Evolutionary conservation across 768 basidiomycete species (phyloP).

Genomic region (Leccinum rimulosum): DNA sequence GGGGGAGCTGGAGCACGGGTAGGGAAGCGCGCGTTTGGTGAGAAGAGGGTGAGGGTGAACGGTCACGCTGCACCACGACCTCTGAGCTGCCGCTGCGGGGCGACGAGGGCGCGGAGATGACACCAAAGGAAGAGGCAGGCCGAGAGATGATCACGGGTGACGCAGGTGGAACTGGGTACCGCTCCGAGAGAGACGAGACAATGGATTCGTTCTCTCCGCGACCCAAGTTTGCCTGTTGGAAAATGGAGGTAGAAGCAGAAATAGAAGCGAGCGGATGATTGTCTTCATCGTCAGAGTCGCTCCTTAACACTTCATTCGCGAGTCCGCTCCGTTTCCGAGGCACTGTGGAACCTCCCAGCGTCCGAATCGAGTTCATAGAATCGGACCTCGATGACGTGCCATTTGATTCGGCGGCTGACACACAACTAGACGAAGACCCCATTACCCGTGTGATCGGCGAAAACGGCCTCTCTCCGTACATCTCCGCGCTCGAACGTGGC

Average conservation of each 20-base stretch:
- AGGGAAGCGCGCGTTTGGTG: neutral
- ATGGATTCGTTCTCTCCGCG: conserved; percentile 1
- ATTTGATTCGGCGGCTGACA: conserved; percentile 3
- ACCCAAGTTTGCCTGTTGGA: neutral
- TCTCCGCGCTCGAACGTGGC: conserved; percentile 26
- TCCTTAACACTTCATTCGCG: conserved; percentile 10
- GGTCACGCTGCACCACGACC: conserved; percentile 7
- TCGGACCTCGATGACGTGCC: conserved; percentile 10
- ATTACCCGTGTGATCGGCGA: conserved; percentile 26
- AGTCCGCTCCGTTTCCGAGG: conserved; percentile 20
- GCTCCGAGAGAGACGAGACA: conserved; percentile 30
- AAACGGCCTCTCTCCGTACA: conserved; percentile 28
- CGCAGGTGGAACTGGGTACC: conserved; percentile 29
- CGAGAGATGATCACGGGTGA: conserved; percentile 30
- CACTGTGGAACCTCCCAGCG: conserved; percentile 6
- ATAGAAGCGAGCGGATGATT: neutral
- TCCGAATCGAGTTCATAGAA: conserved; percentile 10
- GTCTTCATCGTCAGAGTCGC: conserved; percentile 1
- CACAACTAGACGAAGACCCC: conserved; percentile 13
- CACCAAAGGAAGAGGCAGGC: conserved; percentile 21
- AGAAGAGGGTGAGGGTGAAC: neutral
- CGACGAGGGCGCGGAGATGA: conserved; percentile 24
- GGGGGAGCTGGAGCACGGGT: conserved; percentile 17
- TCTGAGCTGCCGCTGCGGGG: conserved; percentile 18
- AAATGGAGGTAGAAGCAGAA: neutral